Evolutionary conservation across 1,284 basidiomycete species (phyloP), one percentile per base, ranked within the genome.

Genomic region (Ceratorhiza oryzae-sativae): DNA sequence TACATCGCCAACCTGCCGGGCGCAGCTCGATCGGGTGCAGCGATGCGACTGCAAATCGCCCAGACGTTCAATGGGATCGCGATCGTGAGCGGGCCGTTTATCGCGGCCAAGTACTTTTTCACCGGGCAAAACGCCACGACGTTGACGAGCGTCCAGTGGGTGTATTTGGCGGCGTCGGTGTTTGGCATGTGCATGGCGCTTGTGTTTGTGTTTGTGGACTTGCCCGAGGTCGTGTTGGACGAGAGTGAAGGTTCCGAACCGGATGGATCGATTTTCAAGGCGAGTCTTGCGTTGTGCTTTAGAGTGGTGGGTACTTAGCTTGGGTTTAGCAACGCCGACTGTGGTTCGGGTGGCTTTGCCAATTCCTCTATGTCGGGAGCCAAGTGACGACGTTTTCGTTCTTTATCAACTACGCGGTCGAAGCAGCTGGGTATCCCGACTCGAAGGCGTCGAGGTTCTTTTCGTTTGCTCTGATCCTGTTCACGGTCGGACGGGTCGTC

Each of bases 11-110:
- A 83, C 74, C 79, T 82, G 78, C 79, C 79, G 3, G 79, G 79
- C 23, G 89, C 89, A 49, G 82, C 84, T 4, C 87, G 88, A 27
- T 86, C 87, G 76, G 87, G 89, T 77, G 91, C 91, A 59, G 89
- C 90, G 9, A 88, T 90, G 77, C 86, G 92, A 53, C 84, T 94
- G 42, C 92, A 93, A 78, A 89, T 93, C 77, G 90, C 89, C 65
- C 92, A 94, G 80, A 88, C 90, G 1, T 92, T 91, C 82, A 91
- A 93, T 79, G 91, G 92, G 58, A 83, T 93, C 42, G 91, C 91
- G 0, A 87, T 88, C 0, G 91, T 93, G 77, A 84, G 89, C 25
- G 92, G 92, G 0, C 92, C 92, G 32, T 85, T 93, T 75, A 94
- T 93, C 76, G 91, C 91, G 23, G 87, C 88, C 15, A 80, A 82